Conservation (phyloP, 176 grass and related monocot species). For the Eremochloa ophiuroides region DNA sequence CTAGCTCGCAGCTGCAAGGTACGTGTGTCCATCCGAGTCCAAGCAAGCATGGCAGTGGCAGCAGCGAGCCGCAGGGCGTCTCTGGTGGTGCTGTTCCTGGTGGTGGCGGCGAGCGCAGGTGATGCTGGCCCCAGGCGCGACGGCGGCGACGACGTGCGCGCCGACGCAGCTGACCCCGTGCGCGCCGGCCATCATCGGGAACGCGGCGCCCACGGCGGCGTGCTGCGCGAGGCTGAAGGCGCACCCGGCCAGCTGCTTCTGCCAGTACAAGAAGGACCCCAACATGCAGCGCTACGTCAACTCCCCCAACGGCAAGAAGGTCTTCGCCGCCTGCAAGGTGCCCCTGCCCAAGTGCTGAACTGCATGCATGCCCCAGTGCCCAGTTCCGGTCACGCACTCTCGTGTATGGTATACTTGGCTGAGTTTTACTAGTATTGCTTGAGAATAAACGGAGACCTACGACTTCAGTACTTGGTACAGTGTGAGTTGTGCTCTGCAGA, state of each 20-base stretch:
- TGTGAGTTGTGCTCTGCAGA: neutral
- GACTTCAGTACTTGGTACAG: neutral
- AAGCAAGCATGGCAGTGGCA: conserved; percentile 3
- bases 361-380: neutral
- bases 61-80: conserved; percentile 19
- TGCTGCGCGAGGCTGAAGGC: conserved; percentile 77
- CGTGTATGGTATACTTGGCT: neutral
- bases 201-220: conserved; percentile 37
- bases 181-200: conserved; percentile 60
- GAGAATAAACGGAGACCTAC: neutral
- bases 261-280: conserved; percentile 79
- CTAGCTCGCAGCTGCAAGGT: no score
- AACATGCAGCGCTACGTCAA: conserved; percentile 71
- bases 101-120: neutral
- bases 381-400: neutral
- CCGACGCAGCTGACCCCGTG: conserved; percentile 69
- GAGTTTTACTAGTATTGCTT: neutral
- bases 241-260: conserved; percentile 75
- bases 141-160: conserved; percentile 42
- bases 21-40: no score
- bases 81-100: conserved; percentile 4
- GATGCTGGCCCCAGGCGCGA: neutral
- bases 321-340: conserved; percentile 47
- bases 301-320: conserved; percentile 91
- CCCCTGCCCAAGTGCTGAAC: conserved; percentile 36